phyloP scores from a whole-genome alignment of 208 protist species.

The Leptomonas seymouri region DNA sequence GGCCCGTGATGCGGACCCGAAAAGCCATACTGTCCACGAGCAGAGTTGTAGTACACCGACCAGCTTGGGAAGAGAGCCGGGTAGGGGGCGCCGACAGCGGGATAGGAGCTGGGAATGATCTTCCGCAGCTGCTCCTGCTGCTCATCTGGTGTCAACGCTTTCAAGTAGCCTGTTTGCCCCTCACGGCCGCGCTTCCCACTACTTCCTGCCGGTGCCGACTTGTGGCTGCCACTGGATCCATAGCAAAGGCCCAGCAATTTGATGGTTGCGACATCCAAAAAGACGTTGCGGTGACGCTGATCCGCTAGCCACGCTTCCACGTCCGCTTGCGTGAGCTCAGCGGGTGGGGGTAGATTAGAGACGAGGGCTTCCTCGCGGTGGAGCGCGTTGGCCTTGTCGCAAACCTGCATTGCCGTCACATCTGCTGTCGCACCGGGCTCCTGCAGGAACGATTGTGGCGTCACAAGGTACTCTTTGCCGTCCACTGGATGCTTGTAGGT shows the following conservation, averaged over 20 bases:
- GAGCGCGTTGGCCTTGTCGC: conserved; percentile 29
- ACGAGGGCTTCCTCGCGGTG: conserved; percentile 20
- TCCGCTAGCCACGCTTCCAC: conserved; percentile 61
- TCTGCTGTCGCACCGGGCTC: conserved; percentile 24
- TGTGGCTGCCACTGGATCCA: conserved; percentile 5
- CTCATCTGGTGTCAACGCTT: conserved; percentile 18
- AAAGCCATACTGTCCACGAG: conserved; percentile 29
- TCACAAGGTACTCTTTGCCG: conserved; percentile 61
- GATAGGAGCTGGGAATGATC: conserved; percentile 20
- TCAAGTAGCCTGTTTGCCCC: background rate
- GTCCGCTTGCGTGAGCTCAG: conserved; percentile 25
- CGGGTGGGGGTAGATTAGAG: conserved; percentile 19
- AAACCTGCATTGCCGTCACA: conserved; percentile 33
- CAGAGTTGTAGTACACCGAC: conserved; percentile 34
- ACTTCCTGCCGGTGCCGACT: background rate
- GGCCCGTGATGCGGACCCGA: conserved; percentile 9
- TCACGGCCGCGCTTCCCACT: conserved; percentile 23
- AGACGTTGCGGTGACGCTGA: conserved; percentile 65
- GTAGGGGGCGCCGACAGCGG: conserved; percentile 18
- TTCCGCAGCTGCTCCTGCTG: conserved; percentile 16
- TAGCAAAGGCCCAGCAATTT: conserved; percentile 60
- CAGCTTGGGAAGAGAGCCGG: conserved; percentile 24
- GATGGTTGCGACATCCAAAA: conserved; percentile 66
- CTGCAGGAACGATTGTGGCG: conserved; percentile 75
- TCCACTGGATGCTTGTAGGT: conserved; percentile 75